A percentile compares a stretch with the other conserved stretches of the same genome.
These are phyloP conservation scores for Candida ovalis DNA, from an alignment of 805 yeast genomes.

Conservation along the genomic window DNA sequence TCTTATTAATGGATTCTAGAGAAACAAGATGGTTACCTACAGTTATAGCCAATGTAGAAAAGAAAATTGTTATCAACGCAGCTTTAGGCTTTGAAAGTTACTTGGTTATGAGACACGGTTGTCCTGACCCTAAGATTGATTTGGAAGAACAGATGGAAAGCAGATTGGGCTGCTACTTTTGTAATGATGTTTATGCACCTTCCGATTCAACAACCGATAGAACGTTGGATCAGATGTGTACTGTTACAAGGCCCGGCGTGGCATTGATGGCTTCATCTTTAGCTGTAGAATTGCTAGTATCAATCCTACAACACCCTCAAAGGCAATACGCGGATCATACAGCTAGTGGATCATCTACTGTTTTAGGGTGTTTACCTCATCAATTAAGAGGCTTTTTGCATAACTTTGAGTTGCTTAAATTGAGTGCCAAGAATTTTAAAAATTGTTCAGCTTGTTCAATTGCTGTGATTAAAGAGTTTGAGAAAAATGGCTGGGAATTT, in stretches of 20 bases:
- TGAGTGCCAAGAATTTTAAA: conserved; percentile 68
- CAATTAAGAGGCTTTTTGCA: conserved; percentile 86
- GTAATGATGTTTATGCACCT: conserved; percentile 96
- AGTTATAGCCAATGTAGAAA: conserved; percentile 60
- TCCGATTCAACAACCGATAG: conserved; percentile 81
- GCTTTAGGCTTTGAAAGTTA: conserved; percentile 95
- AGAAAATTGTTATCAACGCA: conserved; percentile 80
- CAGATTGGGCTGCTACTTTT: conserved; percentile 87
- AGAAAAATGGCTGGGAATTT: conserved; percentile 71
- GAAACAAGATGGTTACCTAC: conserved; percentile 99
- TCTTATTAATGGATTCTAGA: conserved; percentile 86
- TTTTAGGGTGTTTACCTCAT: conserved; percentile 77
- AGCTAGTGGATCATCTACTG: conserved; percentile 26
- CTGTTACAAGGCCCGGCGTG: conserved; percentile 96
- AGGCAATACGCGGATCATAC: conserved; percentile 39
- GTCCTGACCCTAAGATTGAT: conserved; percentile 23
- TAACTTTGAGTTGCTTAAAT: conserved; percentile 57
- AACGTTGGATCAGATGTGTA: conserved; percentile 96
- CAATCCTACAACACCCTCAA: conserved; percentile 64
- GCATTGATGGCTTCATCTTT: conserved; percentile 83
- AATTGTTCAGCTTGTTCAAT: conserved; percentile 86
- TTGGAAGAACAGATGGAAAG: conserved; percentile 26
- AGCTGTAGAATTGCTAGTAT: conserved; percentile 79
- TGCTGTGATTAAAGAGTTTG: conserved; percentile 49
- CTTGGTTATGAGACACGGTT: conserved; percentile 92